Evolutionary conservation across 805 yeast species (phyloP), one percentile per base, ranked within the genome.

Genomic region (Komagataella mondaviorum): DNA sequence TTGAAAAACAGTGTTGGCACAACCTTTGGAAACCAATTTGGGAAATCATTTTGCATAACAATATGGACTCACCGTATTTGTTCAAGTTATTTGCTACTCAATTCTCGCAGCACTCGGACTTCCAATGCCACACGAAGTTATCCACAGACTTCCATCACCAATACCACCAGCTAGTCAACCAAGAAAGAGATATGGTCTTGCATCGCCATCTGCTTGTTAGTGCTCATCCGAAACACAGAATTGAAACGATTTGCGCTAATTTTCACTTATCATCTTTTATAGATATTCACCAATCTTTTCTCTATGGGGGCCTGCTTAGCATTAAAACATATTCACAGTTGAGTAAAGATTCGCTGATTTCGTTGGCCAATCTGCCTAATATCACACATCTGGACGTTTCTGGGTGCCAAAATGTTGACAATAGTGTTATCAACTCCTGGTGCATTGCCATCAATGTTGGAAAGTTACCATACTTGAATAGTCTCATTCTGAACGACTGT

Each of bases 21-120:
- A 46, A 47, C 36, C 49, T 60, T 6, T 68, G 72, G 72, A 36
- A 48, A 6, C 23, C 16, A 1, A 69, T 69, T 1, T 71, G 75
- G 75, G 12, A 54, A 1, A 55, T 53, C 49, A 60, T 68, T 4
- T 30, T 61, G 55, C 20, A 47, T 17, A 51, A 59, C 54, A 67
- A 63, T 56, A 48, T 49, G 51, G 75, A 70, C 52, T 54, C 63
- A 0, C 67, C 66, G 23, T 36, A 47, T 0, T 24, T 64, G 1
- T 70, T 65, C 54, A 51, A 52, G 6, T 20, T 60, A 8, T 69
- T 70, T 55, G 66, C 62, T 0, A 45, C 59, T 3, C 54, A 46
- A 2, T 66, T 63, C 47, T 45, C 52, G 39, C n/a, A 30, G 3
- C 39, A 52, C 6, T 18, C 51, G 1, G 44, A 51, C 3, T 63